Conservation (phyloP, 306 rosid species). For the Prosopis cineraria region DNA sequence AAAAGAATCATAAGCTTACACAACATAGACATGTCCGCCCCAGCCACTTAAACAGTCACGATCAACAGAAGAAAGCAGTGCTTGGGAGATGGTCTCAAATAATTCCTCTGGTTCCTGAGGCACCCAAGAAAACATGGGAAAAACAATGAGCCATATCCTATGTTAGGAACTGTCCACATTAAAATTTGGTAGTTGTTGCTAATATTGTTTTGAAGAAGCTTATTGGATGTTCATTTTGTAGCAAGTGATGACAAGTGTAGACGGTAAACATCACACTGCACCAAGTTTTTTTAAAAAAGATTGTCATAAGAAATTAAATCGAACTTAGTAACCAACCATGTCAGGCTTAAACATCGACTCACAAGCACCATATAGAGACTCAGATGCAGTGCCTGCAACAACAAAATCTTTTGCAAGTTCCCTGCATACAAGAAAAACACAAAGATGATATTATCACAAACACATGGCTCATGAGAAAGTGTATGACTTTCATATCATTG, state of each 20-base stretch:
- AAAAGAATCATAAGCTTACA: slow-evolving; percentile 61
- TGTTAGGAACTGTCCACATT: background rate
- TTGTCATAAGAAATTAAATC: slow-evolving; percentile 15
- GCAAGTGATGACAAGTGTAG: background rate
- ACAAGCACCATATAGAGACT: slow-evolving; percentile 98
- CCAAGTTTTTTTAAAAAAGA: slow-evolving; percentile 2
- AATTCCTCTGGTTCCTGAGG: slow-evolving; percentile 90
- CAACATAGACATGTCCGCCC: slow-evolving; percentile 97
- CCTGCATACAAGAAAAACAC: slow-evolving; percentile 49
- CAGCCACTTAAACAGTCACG: slow-evolving; percentile 99
- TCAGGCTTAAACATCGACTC: slow-evolving; percentile 96
- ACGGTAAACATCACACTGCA: background rate
- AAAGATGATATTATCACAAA: slow-evolving; percentile 7
- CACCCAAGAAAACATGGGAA: slow-evolving; percentile 26
- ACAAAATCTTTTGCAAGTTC: slow-evolving; percentile 98
- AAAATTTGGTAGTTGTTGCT: background rate
- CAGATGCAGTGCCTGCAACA: slow-evolving; percentile 96
- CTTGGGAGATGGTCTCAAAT: slow-evolving; percentile 95
- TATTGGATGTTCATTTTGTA: background rate
- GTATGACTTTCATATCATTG: slow-evolving; percentile 12
- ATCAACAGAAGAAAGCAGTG: slow-evolving; percentile 90
- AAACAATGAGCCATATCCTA: background rate
- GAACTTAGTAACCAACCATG: slow-evolving; percentile 62
- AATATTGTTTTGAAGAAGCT: slow-evolving; percentile 16
- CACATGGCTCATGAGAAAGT: background rate